Base-by-base conservation (phyloP, 108 stramenopile genomes). In the Nannochloropsis gaditana region DNA sequence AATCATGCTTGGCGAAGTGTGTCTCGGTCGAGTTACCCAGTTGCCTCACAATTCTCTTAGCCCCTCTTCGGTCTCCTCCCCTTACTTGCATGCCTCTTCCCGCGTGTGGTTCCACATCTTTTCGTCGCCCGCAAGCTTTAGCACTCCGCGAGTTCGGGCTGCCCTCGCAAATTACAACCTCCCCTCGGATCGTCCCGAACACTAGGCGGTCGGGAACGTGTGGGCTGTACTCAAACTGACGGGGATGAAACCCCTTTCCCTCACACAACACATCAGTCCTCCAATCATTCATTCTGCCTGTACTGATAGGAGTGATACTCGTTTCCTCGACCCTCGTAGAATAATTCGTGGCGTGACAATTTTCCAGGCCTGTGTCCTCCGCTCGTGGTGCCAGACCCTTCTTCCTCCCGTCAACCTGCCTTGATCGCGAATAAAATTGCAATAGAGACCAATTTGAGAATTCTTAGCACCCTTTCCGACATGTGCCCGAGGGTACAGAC, bases 1-100 rank as follows among this genome's bases (percentile, higher is more conserved):
- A 45, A 42, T 85, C 79, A 80, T 85, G 43, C 43, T 43, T 83
- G 44, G 59, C 59, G 19, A 73, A n/a, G 19, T 3, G 59, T n/a
- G 59, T 73, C 59, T 8, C n/a, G 59, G 59, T 73, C 59, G 59
- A n/a, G 8, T n/a, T n/a, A 15, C n/a, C 59, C 19, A 73, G 15
- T n/a, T n/a, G 59, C 59, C 59, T 73, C 59, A 73, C 3, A 2
- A 73, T 6, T 6, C 19, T 73, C n/a, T 2, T 73, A 8, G 19
- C 15, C 8, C n/a, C 0, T 73, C 59, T n/a, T 2, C 6, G 2
- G 19, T 73, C 59, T 73, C 59, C 59, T 8, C 59, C n/a, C 59
- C n/a, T 2, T 6, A n/a, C 59, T n/a, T 6, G 4, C 59, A n/a
- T 73, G 15, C 59, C 59, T 73, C 8, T 73, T 31, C 31, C 31